Base-by-base conservation (phyloP, 306 rosid species). In the Rubus idaeus region DNA sequence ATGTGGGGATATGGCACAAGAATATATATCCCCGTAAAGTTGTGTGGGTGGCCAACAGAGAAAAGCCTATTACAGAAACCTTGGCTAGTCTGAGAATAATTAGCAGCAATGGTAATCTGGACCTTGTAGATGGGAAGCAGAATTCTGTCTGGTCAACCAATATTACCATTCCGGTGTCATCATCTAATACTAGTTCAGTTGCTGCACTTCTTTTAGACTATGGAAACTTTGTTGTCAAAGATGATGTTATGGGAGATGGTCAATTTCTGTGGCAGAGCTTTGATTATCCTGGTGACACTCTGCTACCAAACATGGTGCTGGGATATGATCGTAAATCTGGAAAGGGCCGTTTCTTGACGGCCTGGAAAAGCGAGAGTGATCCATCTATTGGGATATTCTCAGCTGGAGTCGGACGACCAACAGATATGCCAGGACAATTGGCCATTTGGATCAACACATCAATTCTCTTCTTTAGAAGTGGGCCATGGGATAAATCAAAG, bases 1-100 rank as follows among this genome's bases (percentile, higher is more conserved):
- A 80, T 0, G 79, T 84, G 6, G 91, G 90, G 58, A 78, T 86
- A 11, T 89, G 94, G 91, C 76, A 74, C 35, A 39, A 70, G 56
- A 26, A 26, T 78, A 63, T 50, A 18, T 17, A 72, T 9, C 77
- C 84, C 4, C 73, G 49, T 0, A 62, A 41, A 42, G 5, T 70
- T 23, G 51, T 82, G 2, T 87, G 91, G 94, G 87, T 87, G 11
- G 91, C 86, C n/a, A 87, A 84, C 41, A 85, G 84, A 74, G 65
- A 87, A 73, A 63, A 41, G 20, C 87, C 91, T 5, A 42, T 85
- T 7, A 53, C 56, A 41, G 75, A 23, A 23, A 23, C 26, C 26
- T 39, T 41, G 45, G 90, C 85, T 7, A 30, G 17, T 68, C 14
- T 89, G 10, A 64, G 37, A 2, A 64, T 85, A 2, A 64, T 85